Evolutionary conservation across 768 basidiomycete genomes (phyloP), one percentile per base, ranked within the genome.

Genomic region (Podaxis sp.): DNA sequence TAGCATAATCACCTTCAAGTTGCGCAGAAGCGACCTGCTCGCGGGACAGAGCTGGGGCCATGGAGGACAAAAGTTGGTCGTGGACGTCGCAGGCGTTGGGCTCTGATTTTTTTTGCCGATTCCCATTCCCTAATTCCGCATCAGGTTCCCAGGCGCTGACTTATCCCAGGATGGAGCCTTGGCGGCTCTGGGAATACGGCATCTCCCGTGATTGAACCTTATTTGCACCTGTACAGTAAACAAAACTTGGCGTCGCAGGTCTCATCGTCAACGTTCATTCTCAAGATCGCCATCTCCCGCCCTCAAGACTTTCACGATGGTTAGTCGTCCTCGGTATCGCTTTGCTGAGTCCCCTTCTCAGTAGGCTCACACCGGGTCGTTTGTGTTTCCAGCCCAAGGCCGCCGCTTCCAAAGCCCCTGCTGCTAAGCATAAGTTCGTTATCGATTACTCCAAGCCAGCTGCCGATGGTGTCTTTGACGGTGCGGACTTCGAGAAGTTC

Each of bases 321-420:
- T 92, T 72, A 87, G 88, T 89, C 57, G 42, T 40, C 66, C 78
- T 75, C 75, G 82, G 81, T 82, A 82, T 78, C 73, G 89, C 90
- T 91, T 90, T 92, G 89, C 90, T 92, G 90, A 91, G 90, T 84
- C 82, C 69, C 73, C 87, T 89, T 92, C 91, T 92, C 91, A 92
- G 91, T 92, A 92, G 90, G 90, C 88, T 90, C 70, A 90, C 74
- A 72, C 82, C 77, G 44, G 44, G 59, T 52, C 49, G 11, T 44
- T 54, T 69, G 69, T 66, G 66, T 67, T 63, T 59, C 52, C 80
- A 89, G 87, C 82, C 87, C 74, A 87, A 87, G 76, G 78, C 81
- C 70, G 66, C 86, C 68, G 64, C 83, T 65, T 78, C 76, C 73
- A 89, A 89, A 75, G 67, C 78, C 51, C 71, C 83, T 64, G 73